Base-by-base conservation (phyloP, 129 eudicot species). In the Flaveria trinervia region DNA sequence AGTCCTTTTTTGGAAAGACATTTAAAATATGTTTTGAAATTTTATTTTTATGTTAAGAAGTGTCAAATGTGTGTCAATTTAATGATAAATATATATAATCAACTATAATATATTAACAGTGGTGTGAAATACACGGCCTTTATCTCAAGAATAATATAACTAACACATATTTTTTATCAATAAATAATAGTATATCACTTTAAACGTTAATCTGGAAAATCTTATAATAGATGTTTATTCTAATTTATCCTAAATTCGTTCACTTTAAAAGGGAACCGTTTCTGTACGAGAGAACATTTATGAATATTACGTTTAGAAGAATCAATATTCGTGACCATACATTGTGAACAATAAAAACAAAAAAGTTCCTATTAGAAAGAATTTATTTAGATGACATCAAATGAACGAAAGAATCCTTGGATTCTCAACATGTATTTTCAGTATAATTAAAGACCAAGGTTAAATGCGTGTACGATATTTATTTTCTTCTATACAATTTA, bases 281-380 rank as follows among this genome's bases (percentile, higher is more conserved):
- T 22, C 65, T 22, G 65, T 57, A 57, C 33, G 33, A 57, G 30
- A 20, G 33, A 9, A 57, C 33, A 20, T 57, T 57, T 14, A 23
- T 22, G 65, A 57, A 22, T 57, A 22, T 57, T 22, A 57, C 65
- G 30, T 22, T 57, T 20, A 2, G 65, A 23, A 57, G 33, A 57
- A 57, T 57, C 65, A 22, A 22, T 57, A 12, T 18, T 57, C 30
- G 10, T 57, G 65, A 57, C 65, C 65, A 57, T 22, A 57, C 65
- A 23, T 57, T 10, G 65, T 57, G 65, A 57, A 22, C 65, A 57
- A 20, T 57, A 13, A 57, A 57, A 57, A 30, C 36, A 30, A 30
- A 30, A 30, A 30, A 30, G 36, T 30, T 30, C 36, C 36, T 30
- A 30, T 30, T 30, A 30, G 0, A 30, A 30, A 0, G 36, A 30